Base-by-base conservation (phyloP, 1,284 basidiomycete genomes). In the Puccinia coronata region DNA sequence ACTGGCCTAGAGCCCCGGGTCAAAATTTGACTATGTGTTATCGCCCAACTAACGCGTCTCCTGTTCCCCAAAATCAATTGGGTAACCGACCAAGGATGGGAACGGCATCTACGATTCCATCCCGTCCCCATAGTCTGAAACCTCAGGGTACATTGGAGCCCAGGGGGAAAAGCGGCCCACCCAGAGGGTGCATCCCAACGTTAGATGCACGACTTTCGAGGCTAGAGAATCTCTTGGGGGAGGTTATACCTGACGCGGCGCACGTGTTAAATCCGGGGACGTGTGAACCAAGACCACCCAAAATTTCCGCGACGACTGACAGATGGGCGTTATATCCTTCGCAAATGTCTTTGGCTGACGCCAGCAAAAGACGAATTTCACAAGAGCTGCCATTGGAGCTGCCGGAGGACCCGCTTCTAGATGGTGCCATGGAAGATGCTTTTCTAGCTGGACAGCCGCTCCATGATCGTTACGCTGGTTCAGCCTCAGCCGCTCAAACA, bases 341-440 rank as follows among this genome's bases (percentile, higher is more conserved):
- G 18, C 39, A 61, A 18, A 43, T 36, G 31, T 9, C 28, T 31
- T 25, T 34, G 47, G 36, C 55, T 14, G 61, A 23, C 16, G 23
- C 74, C 39, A 28, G 55, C 14, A 28, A 39, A 5, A 25, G 31
- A 34, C n/a, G 43, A 39, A 23, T 31, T 6, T 41, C 63, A n/a
- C 25, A 59, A 28, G 36, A 55, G 12, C 20, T 34, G 2, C 28
- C 74, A 14, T 51, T 78, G n/a, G 28, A 55, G 28, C 57, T 59
- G 25, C 73, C 73, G 31, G 75, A 78, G 36, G 49, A 78, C 51
- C 75, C 75, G 14, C 61, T 78, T 51, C 36, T 78, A 25, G 75
- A 78, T 53, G 75, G 75, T 20, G 75, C 75, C 25, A 28, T 78
- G 36, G 63, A 67, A 36, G 75, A 78, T 78, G 75, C 75, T 12